phyloP scores from a whole-genome alignment of 345 rosid species.

The Populus nigra region DNA sequence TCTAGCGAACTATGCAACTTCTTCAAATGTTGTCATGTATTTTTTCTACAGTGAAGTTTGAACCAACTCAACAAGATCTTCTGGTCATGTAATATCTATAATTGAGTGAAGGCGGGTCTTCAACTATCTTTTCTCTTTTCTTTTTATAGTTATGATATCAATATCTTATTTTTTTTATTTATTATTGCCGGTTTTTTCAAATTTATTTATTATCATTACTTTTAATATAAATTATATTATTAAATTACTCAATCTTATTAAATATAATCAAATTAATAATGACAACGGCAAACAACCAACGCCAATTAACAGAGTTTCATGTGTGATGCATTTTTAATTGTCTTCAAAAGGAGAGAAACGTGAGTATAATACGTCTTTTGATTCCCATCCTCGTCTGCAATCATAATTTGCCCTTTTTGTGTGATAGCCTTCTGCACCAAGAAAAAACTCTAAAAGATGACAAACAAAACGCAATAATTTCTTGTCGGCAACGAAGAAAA shows the following conservation, averaged over 20 bases:
- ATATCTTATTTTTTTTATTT: too few relatives aligned
- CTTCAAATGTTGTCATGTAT: too few relatives aligned
- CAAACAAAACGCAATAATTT: neutral
- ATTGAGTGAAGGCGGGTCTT: fast-evolving
- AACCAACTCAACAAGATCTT: too few relatives aligned
- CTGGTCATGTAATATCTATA: fast-evolving
- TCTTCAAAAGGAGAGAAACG: neutral
- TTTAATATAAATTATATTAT: too few relatives aligned
- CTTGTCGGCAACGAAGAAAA: neutral
- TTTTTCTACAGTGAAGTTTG: fast-evolving
- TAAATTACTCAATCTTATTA: too few relatives aligned
- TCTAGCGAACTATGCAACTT: fast-evolving
- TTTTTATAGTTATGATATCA: too few relatives aligned
- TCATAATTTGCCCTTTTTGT: neutral
- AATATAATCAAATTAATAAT: too few relatives aligned
- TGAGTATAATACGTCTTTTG: neutral
- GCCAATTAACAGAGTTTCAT: too few relatives aligned
- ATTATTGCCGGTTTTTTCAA: too few relatives aligned
- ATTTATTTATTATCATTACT: too few relatives aligned
- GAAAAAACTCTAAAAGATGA: neutral
- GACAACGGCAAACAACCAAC: neutral
- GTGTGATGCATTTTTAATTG: neutral
- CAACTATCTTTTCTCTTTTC: too few relatives aligned
- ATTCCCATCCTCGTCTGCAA: neutral
- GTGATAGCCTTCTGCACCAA: neutral